Evolutionary conservation across 257 asterid species (phyloP), one percentile per base, ranked within the genome.

Genomic region (Mitragyna speciosa): DNA sequence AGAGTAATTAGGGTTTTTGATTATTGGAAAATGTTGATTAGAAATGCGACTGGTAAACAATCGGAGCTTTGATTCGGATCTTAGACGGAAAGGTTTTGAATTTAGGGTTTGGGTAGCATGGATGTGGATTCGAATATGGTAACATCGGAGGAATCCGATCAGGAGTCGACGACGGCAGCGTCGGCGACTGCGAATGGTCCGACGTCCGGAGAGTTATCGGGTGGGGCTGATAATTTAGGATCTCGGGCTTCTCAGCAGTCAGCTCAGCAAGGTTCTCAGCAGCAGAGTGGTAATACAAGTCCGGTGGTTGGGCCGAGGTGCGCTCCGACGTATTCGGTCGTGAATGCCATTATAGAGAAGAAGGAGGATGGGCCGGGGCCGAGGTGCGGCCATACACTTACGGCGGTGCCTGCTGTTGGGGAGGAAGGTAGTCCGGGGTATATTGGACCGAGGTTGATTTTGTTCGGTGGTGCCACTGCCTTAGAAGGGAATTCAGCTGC

Each of bases 291-390:
- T 79, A 85, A 59, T 83, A 84, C 75, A 68, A 52, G 82, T 69
- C 79, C 91, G 81, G 91, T 81, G 81, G 87, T 83, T 89, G 85
- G 98, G 64, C 97, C 99, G 48, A 91, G 98, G 69, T 93, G 96
- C 83, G 99, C 99, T 78, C 99, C 99, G 26, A 88, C 90, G 12
- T 93, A 93, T 70, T 83, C 87, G 64, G 94, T 90, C 81, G 99
- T 93, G 86, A 88, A 87, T 73, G 94, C 99, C 51, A 77, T 90
- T 82, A 63, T 93, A 24, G 99, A 93, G 83, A 89, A 92, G 91
- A 84, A 93, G 89, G 99, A 93, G 83, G 99, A 95, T 83, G 99
- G 99, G 45, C 97, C 99, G 22, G 99, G 99, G 48, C 96, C 99
- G 26, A 78, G 98, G 87, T 95, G 99, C 43, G 99, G 99, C 54